Percentiles rank a stretch among this genome's conserved stretches.
These are phyloP conservation scores for Acer saccharum DNA, from an alignment of 345 rosid species.

Conservation along the genomic window DNA sequence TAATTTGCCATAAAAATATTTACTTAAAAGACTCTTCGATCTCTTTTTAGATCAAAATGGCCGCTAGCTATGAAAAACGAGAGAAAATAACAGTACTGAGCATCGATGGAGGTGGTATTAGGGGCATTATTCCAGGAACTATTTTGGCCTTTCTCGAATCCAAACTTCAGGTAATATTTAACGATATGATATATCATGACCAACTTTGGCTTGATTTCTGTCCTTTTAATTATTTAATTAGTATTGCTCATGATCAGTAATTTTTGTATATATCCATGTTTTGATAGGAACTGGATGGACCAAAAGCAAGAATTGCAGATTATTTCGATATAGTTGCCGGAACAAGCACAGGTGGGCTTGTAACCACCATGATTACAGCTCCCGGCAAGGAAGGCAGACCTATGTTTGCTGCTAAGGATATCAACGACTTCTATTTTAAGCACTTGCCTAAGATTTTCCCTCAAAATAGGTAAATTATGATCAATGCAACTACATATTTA, in stretches of 20 bases:
- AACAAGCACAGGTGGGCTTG: slow-evolving; percentile 21
- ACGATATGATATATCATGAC: too few relatives aligned
- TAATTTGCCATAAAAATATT: too few relatives aligned
- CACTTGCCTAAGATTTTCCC: slow-evolving; percentile 21
- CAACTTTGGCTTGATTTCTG: too few relatives aligned
- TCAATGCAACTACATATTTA: too few relatives aligned
- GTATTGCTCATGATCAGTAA: too few relatives aligned
- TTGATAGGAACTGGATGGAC: slow-evolving; percentile 9
- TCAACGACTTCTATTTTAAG: slow-evolving; percentile 14
- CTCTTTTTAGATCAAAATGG: slow-evolving; percentile 8
- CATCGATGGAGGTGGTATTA: slow-evolving; percentile 31
- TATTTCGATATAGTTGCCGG: slow-evolving; percentile 20
- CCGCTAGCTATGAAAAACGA: background rate
- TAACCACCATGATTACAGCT: slow-evolving; percentile 12
- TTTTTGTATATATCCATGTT: too few relatives aligned
- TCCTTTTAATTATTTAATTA: too few relatives aligned
- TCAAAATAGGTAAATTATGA: slow-evolving; percentile 9
- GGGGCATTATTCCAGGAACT: slow-evolving; percentile 27
- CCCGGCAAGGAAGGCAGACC: slow-evolving; percentile 12
- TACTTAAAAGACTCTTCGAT: too few relatives aligned
- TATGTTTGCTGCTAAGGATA: slow-evolving; percentile 19
- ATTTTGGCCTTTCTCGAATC: slow-evolving; percentile 18
- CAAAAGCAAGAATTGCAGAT: slow-evolving; percentile 12
- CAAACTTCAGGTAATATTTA: slow-evolving; percentile 10
- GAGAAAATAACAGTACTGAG: slow-evolving; percentile 16